Base-by-base conservation (phyloP, 257 asterid genomes). In the Plectranthus barbatus region DNA sequence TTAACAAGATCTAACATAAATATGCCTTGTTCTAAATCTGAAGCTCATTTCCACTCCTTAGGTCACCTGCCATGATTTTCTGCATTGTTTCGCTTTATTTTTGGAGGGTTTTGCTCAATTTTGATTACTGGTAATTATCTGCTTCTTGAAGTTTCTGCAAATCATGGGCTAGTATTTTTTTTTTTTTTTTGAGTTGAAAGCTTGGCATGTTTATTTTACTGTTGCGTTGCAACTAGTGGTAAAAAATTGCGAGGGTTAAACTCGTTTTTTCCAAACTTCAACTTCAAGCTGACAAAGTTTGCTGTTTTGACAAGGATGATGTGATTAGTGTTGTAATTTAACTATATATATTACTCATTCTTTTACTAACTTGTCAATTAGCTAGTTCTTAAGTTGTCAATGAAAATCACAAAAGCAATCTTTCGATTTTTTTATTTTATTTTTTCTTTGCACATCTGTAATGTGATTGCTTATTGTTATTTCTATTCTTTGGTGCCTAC, bases 1-100 rank as follows among this genome's bases (percentile, higher is more conserved):
- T 13, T 37, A 19, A 14, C 76, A 56, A 79, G 81, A 79, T 79
- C 84, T 75, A 76, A 44, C 51, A 24, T 58, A 37, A 60, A 33
- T 49, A 31, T 53, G 56, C 53, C 34, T 46, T 42, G 10, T 24
- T 56, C 51, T 57, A 5, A 54, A 24, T 46, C 63, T 56, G 52
- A 68, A 68, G 49, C 57, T 46, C 44, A 34, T 13, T 71, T 48
- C 45, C 33, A 8, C 34, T 21, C 29, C 65, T 66, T 64, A 26
- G 61, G 51, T 33, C 5, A 29, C 37, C 21, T 14, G 47, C 19
- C 20, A 9, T n/a, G 54, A 20, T 64, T 76, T 44, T 34, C 40
- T 33, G 45, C 46, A 6, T 34, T 36, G 48, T 19, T 11, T 15
- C 37, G 9, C 18, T n/a, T n/a, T n/a, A n/a, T 1, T 33, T 70